These are phyloP conservation scores for Astragalus membranaceus DNA, from an alignment of 306 rosid species.

Conservation along the genomic window DNA sequence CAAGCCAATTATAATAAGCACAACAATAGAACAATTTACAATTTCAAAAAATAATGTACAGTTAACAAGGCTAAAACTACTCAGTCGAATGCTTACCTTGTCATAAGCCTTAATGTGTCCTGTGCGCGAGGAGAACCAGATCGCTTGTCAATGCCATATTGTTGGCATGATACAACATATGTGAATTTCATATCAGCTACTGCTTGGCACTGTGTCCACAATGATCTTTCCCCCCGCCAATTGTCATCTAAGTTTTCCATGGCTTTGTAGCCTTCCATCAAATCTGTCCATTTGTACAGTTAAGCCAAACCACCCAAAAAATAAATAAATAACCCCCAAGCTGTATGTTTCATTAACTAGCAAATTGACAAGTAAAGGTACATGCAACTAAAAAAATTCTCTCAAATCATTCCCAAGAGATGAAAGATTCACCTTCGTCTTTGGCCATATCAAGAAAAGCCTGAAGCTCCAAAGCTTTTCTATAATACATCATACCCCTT, in stretches of 20 bases:
- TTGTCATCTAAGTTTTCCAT: constrained; percentile 74
- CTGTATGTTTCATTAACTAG: not conserved
- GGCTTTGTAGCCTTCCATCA: constrained; percentile 97
- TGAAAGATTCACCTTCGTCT: constrained; percentile 55
- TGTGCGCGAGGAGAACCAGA: constrained; percentile 77
- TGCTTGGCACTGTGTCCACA: constrained; percentile 91
- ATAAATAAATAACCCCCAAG: not conserved
- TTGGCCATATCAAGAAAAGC: constrained; percentile 96
- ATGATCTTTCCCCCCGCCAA: constrained; percentile 65
- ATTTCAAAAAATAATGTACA: not conserved
- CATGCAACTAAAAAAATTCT: not conserved
- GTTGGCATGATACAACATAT: constrained; percentile 93
- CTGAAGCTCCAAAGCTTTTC: constrained; percentile 97
- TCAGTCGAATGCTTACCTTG: constrained; percentile 46
- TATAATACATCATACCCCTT: constrained; percentile 97
- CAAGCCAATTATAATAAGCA: not conserved
- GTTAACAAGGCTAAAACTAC: not conserved
- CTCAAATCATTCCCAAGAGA: not conserved
- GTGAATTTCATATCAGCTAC: constrained; percentile 96
- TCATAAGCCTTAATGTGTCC: constrained; percentile 86
- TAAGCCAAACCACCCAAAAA: not conserved
- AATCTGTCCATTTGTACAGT: constrained; percentile 43
- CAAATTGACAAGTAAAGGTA: not conserved
- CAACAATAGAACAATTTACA: not conserved
- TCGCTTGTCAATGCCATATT: constrained; percentile 87